Evolutionary conservation across 106 monocot genomes (phyloP).

Genomic region (Dioscorea alata): DNA sequence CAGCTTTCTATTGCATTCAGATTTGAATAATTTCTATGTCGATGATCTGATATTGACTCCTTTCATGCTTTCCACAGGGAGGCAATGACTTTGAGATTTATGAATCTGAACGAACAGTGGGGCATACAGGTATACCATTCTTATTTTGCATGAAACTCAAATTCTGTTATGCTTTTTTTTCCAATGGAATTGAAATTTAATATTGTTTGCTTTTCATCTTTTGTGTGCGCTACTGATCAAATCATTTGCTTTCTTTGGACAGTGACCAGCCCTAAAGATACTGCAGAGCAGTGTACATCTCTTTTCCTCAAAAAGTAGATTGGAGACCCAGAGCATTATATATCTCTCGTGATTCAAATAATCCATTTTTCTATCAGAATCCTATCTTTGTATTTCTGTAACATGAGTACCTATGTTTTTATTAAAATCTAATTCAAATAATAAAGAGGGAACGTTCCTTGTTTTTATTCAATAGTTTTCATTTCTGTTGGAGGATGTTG

Average conservation of each 20-base stretch:
- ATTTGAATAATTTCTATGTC: not conserved
- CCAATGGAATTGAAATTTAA: not conserved
- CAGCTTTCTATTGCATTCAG: too few relatives aligned
- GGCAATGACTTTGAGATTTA: conserved; percentile 93
- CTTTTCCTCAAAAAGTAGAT: conserved; percentile 26
- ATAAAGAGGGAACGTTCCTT: too few relatives aligned
- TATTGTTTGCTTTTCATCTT: not conserved
- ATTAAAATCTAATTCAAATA: too few relatives aligned
- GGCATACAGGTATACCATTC: conserved; percentile 59
- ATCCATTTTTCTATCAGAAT: too few relatives aligned
- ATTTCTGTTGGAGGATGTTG: too few relatives aligned
- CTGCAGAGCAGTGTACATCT: conserved; percentile 33
- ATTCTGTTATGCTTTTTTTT: not conserved
- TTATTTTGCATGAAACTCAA: not conserved
- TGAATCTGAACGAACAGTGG: conserved; percentile 82
- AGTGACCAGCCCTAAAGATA: conserved; percentile 53
- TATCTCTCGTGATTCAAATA: too few relatives aligned
- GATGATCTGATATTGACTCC: not conserved
- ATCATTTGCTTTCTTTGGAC: conserved; percentile 5
- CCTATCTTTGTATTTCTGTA: too few relatives aligned
- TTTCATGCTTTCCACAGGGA: conserved; percentile 43
- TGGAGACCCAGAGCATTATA: not conserved
- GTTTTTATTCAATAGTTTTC: too few relatives aligned
- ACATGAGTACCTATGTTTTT: too few relatives aligned
- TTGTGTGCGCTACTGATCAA: not conserved